Base-by-base conservation (phyloP, 2,329 filamentous ascomycete species). In the Ophiostoma piceae region DNA sequence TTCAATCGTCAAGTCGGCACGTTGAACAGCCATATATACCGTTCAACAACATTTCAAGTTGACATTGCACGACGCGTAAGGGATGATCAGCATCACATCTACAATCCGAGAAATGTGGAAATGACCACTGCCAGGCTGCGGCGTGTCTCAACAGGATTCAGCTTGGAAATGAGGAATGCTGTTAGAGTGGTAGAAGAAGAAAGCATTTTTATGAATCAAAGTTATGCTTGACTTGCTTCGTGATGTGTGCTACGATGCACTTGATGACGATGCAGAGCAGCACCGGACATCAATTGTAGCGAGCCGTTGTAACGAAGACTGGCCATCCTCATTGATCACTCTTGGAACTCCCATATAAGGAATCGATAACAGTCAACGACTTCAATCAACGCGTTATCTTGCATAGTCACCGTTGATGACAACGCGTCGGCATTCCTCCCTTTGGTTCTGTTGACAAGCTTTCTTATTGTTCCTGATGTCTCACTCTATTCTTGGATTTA, bases 1-100 rank as follows among this genome's bases (percentile, higher is more conserved):
- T 35, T 35, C 35, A 35, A 35, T 35, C 35, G 3, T 35, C 35
- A 35, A 35, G 35, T 35, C 35, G 8, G 35, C 35, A 35, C 35
- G 35, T 35, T 35, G 35, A 8, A 35, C 35, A 35, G 35, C 35
- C 35, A 35, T 35, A 57, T 57, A 57, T n/a, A 47, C 4, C 16
- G 2, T 19, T 19, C 41, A 43, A 47, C 16, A 16, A 19, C 3
- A 47, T 47, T 14, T 29, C 26, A 29, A 29, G 26, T 29, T 19
- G 43, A 8, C 43, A 57, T 11, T 35, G 51, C n/a, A 57, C 51
- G 51, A 60, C 54, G 54, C 54, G 54, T 60, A 32, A 60, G 54
- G 54, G 26, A 60, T 60, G 54, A 60, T 60, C 54, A 60, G 11
- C 26, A 60, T 60, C 54, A 60, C 35, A 35, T 35, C 35, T 35